Evolutionary conservation across 2,329 filamentous ascomycete genomes (phyloP).

Genomic region (Xylaria arbuscula): DNA sequence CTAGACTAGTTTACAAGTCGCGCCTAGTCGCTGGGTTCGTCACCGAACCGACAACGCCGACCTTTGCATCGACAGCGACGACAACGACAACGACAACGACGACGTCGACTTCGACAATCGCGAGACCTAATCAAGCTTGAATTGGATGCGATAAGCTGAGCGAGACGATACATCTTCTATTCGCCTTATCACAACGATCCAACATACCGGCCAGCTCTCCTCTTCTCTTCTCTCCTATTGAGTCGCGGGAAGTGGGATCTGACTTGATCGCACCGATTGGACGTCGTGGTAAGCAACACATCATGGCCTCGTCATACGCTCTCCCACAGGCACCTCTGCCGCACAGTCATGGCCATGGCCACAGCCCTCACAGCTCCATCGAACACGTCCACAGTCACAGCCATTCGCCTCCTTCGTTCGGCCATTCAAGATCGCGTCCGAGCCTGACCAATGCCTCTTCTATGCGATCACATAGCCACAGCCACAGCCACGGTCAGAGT

Average conservation of each 20-base stretch:
- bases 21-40: not conserved
- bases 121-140: not conserved
- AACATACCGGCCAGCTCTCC: not conserved
- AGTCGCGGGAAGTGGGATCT: not conserved
- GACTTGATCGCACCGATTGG: not conserved
- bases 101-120: no score
- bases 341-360: constrained; percentile 52
- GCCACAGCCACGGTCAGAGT: constrained; percentile 41
- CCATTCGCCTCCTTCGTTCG: constrained; percentile 55
- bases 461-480: constrained; percentile 48
- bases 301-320: constrained; percentile 65
- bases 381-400: constrained; percentile 53
- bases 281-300: constrained; percentile 28
- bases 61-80: not conserved
- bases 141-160: constrained; percentile 16
- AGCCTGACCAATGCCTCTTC: constrained; percentile 44
- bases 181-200: not conserved
- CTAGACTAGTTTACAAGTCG: not conserved
- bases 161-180: not conserved
- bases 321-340: constrained; percentile 64
- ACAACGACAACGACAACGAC: not conserved
- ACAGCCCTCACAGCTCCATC: constrained; percentile 47
- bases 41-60: not conserved
- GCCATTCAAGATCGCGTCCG: constrained; percentile 52
- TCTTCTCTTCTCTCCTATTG: not conserved